These are phyloP conservation scores for Castanea mollissima DNA, from an alignment of 306 rosid genomes.

Conservation along the genomic window DNA sequence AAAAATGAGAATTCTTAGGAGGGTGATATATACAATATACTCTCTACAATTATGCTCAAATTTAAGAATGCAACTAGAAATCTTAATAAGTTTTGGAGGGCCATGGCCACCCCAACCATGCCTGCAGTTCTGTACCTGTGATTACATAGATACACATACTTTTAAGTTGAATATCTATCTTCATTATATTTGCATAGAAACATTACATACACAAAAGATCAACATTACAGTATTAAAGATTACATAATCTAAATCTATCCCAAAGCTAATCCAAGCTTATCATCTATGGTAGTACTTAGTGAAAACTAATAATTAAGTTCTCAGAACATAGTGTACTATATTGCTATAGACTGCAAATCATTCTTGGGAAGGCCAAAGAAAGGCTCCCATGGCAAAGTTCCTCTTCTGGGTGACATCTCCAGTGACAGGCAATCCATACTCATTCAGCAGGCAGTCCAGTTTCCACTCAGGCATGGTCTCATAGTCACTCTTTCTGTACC, in stretches of 20 bases:
- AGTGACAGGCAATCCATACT: conserved; percentile 25
- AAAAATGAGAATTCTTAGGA: neutral
- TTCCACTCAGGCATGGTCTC: conserved; percentile 45
- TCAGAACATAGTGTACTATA: neutral
- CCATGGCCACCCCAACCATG: neutral
- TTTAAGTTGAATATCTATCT: too few relatives aligned
- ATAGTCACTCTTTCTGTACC: conserved; percentile 29
- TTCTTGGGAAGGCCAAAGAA: conserved; percentile 42
- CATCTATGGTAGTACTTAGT: neutral
- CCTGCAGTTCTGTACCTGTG: neutral
- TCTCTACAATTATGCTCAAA: neutral
- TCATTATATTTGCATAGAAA: neutral
- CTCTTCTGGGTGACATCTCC: conserved; percentile 36
- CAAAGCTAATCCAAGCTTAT: neutral
- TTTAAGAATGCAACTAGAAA: neutral
- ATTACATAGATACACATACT: neutral
- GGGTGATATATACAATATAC: neutral
- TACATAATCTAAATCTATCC: neutral
- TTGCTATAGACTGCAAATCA: neutral
- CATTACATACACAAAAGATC: neutral
- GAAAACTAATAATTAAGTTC: neutral
- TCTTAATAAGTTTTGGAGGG: neutral
- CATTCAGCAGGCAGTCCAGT: conserved; percentile 30
- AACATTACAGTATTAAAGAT: neutral
- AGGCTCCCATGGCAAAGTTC: conserved; percentile 42